These are phyloP conservation scores for Vaccinium macrocarpon DNA, from an alignment of 148 eudicot species.

Conservation along the genomic window DNA sequence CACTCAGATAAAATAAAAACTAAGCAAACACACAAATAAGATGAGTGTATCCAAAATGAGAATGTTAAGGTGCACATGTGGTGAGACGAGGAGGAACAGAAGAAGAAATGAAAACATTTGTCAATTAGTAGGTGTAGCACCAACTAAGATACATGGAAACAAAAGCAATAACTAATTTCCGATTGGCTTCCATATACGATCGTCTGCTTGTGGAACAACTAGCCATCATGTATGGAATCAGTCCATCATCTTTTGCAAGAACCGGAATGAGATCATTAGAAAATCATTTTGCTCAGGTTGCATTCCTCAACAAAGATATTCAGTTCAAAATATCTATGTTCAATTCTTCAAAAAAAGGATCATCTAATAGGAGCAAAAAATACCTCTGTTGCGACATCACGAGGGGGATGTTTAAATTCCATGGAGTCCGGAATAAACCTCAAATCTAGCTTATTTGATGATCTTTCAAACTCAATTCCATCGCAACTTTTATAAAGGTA, in stretches of 20 bases:
- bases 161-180: not conserved
- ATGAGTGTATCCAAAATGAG: not conserved
- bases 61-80: not conserved
- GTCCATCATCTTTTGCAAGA: not conserved
- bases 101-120: not conserved
- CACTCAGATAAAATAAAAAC: too few relatives aligned
- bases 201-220: not conserved
- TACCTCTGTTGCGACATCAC: conserved; percentile 94
- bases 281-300: not conserved
- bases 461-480: conserved; percentile 88
- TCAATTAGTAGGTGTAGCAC: not conserved
- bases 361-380: not conserved
- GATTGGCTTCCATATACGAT: not conserved
- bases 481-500: conserved; percentile 82
- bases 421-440: conserved; percentile 91
- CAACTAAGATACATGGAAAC: not conserved
- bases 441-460: conserved; percentile 84
- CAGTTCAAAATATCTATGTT: not conserved
- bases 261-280: not conserved
- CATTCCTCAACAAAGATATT: not conserved
- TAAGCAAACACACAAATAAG: not conserved
- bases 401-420: conserved; percentile 82
- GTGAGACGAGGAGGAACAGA: not conserved
- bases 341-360: not conserved
- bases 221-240: not conserved